Evolutionary conservation across 805 yeast species (phyloP).

Genomic region (Pichia heedii): DNA sequence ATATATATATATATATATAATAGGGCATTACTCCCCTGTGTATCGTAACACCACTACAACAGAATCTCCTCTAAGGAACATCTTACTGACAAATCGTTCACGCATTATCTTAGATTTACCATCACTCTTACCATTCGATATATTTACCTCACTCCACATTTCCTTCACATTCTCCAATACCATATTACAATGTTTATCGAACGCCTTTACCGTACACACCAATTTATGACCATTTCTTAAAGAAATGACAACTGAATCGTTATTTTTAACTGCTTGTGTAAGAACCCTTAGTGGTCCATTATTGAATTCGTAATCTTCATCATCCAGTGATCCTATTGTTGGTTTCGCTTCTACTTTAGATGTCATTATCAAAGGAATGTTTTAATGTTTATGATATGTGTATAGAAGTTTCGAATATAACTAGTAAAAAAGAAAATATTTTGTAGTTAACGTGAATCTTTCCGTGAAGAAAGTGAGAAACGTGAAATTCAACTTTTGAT

Average conservation of each 20-base stretch:
- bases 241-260: conserved; percentile 71
- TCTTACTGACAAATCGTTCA: conserved; percentile 77
- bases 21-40: not conserved
- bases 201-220: conserved; percentile 84
- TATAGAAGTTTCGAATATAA: no score
- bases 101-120: conserved; percentile 38
- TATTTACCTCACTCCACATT: conserved; percentile 34
- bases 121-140: not conserved
- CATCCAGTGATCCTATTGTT: conserved; percentile 24
- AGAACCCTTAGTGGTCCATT: conserved; percentile 88
- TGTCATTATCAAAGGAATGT: no score
- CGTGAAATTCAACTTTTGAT: no score
- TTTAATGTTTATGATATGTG: no score
- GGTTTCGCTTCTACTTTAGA: not conserved
- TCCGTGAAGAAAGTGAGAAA: no score
- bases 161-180: conserved; percentile 89
- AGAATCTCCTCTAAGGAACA: conserved; percentile 93
- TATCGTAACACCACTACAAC: conserved; percentile 64
- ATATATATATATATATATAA: no score
- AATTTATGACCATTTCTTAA: conserved; percentile 90
- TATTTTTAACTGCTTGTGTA: conserved; percentile 63
- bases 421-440: no score
- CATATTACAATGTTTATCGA: conserved; percentile 94
- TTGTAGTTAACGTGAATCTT: no score
- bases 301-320: conserved; percentile 83